Conservation (phyloP, 805 yeast genomes). For the Hagleromyces aurorensis region DNA sequence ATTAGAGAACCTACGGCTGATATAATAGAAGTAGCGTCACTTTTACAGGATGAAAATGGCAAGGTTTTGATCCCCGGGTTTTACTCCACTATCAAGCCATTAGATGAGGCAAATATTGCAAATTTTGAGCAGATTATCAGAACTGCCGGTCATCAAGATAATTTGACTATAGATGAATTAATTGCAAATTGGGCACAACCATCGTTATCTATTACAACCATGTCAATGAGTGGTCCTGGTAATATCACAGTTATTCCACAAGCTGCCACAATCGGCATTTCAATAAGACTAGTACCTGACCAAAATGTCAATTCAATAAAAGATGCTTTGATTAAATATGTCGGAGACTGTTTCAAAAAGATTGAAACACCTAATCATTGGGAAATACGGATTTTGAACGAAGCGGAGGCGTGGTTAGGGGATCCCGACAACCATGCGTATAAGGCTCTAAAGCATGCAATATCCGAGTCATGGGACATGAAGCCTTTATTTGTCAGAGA, state of each 20-base stretch:
- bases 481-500: conserved; percentile 86
- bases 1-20: conserved; percentile 86
- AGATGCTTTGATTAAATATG: conserved; percentile 36
- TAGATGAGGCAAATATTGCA: conserved; percentile 48
- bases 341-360: conserved; percentile 40
- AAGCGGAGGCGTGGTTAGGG: conserved; percentile 96
- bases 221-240: conserved; percentile 83
- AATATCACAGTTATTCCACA: conserved; percentile 88
- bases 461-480: conserved; percentile 63
- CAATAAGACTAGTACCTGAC: conserved; percentile 84
- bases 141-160: conserved; percentile 28
- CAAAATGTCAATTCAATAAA: conserved; percentile 63
- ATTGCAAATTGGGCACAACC: conserved; percentile 86
- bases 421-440: conserved; percentile 72
- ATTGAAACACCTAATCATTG: conserved; percentile 57
- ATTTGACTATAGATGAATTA: conserved; percentile 40
- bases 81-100: conserved; percentile 54
- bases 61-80: conserved; percentile 59
- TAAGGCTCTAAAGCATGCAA: conserved; percentile 52
- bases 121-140: conserved; percentile 55
- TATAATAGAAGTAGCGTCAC: conserved; percentile 61
- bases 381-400: conserved; percentile 56
- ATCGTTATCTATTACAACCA: conserved; percentile 75
- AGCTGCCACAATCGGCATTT: conserved; percentile 63
- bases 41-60: conserved; percentile 50